Evolutionary conservation across 2,329 filamentous ascomycete genomes (phyloP).

Genomic region (Fusarium verrucosum): DNA sequence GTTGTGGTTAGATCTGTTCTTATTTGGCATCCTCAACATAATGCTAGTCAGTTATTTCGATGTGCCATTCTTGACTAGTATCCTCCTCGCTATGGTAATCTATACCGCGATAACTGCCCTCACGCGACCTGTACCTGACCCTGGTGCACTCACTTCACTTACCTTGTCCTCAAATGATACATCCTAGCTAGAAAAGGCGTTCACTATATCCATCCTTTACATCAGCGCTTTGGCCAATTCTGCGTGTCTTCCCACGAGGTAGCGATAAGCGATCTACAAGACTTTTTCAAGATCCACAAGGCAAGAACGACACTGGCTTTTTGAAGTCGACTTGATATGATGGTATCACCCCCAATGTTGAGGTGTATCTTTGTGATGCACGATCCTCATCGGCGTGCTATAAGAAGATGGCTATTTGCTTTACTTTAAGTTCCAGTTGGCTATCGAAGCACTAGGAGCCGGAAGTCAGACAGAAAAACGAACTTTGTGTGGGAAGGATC

Average conservation of each 20-base stretch:
- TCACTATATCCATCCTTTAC: slow-evolving; percentile 11
- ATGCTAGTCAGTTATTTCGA: accelerated
- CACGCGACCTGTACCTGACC: neutral
- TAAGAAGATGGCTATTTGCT: slow-evolving; percentile 9
- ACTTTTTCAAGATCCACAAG: slow-evolving; percentile 21
- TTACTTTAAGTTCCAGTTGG: slow-evolving; percentile 15
- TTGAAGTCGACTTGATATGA: slow-evolving; percentile 29
- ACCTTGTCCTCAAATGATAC: neutral
- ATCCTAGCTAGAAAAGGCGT: slow-evolving; percentile 6
- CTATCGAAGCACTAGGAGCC: slow-evolving; percentile 16
- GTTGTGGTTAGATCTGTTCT: accelerated
- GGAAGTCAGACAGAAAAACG: neutral
- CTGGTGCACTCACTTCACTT: slow-evolving; percentile 15
- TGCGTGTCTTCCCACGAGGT: slow-evolving; percentile 1
- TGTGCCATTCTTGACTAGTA: accelerated
- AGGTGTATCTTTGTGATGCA: slow-evolving; percentile 22
- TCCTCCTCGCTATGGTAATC: accelerated
- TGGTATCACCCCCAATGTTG: neutral
- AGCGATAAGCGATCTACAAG: slow-evolving; percentile 3
- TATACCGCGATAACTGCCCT: neutral
- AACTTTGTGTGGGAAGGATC: neutral
- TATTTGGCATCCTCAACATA: neutral
- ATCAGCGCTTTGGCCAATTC: neutral
- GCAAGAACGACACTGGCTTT: slow-evolving; percentile 28
- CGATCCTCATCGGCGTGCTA: slow-evolving; percentile 13